Evolutionary conservation across 1,139 yeast genomes (phyloP).

Genomic region (Blastobotrys petasosporus): DNA sequence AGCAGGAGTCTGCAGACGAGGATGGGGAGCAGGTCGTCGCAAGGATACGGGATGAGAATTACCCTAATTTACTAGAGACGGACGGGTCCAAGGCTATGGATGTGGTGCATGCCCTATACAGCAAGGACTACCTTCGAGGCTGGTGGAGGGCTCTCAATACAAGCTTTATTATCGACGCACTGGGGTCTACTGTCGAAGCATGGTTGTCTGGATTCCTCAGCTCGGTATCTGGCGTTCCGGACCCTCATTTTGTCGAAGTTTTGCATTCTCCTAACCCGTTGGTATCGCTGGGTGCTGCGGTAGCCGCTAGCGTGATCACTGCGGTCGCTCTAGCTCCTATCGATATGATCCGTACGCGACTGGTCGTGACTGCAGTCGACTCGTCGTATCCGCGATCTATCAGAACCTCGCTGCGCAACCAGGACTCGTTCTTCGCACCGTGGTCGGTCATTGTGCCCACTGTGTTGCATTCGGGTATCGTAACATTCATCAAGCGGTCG

Average conservation of each 20-base stretch:
- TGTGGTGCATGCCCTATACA: constrained; percentile 59
- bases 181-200: constrained; percentile 74
- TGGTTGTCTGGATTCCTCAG: constrained; percentile 88
- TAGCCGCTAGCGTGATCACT: constrained; percentile 67
- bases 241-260: constrained; percentile 79
- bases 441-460: constrained; percentile 50
- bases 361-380: constrained; percentile 55
- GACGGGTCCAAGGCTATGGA: constrained; percentile 63
- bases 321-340: constrained; percentile 76
- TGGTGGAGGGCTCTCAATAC: constrained; percentile 85
- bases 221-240: constrained; percentile 80
- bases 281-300: constrained; percentile 58
- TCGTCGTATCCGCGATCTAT: constrained; percentile 35
- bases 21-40: not conserved
- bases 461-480: constrained; percentile 54
- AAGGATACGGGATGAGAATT: not conserved
- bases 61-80: constrained; percentile 2
- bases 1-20: constrained; percentile 1
- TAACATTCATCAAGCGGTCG: constrained; percentile 57
- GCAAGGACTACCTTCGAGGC: constrained; percentile 79
- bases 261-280: constrained; percentile 76
- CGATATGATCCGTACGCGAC: constrained; percentile 70
- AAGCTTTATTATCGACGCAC: constrained; percentile 68
- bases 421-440: constrained; percentile 50
- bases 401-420: constrained; percentile 34